Conservation (phyloP, 495 filamentous ascomycete species). For the Hypomontagnella monticulosa region DNA sequence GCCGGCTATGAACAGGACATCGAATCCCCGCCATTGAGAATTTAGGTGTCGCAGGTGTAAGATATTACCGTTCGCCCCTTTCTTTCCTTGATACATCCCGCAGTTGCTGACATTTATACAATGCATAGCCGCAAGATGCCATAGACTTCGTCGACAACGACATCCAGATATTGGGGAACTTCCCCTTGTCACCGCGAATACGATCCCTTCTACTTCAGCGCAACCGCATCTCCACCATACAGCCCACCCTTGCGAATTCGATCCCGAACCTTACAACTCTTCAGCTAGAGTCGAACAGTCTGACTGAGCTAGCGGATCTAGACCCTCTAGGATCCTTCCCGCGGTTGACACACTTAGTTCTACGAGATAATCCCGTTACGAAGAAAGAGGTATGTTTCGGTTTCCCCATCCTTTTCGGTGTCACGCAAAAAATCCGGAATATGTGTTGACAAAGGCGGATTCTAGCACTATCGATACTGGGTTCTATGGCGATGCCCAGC, state of each 20-base stretch:
- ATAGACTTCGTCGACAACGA: conserved; percentile 99
- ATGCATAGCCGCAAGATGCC: conserved; percentile 76
- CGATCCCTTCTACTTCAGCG: conserved; percentile 86
- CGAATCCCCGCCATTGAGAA: conserved; percentile 99
- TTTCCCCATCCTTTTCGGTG: neutral
- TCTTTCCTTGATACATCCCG: neutral
- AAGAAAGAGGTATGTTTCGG: conserved; percentile 83
- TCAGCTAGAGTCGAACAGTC: conserved; percentile 78
- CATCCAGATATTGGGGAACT: conserved; percentile 86
- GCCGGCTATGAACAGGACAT: conserved; percentile 78
- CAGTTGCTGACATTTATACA: neutral
- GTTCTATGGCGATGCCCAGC: conserved; percentile 84
- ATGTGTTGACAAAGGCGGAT: neutral
- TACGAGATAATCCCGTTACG: conserved; percentile 89
- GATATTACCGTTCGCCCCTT: conserved; percentile 45
- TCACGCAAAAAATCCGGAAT: neutral
- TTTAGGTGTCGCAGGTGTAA: conserved; percentile 90
- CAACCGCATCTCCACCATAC: conserved; percentile 85
- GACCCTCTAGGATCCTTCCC: conserved; percentile 78
- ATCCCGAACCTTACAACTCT: conserved; percentile 82
- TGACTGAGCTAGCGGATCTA: conserved; percentile 84
- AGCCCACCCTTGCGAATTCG: conserved; percentile 73
- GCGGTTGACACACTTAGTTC: conserved; percentile 77
- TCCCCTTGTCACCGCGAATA: conserved; percentile 90
- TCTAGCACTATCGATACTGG: conserved; percentile 90